These are phyloP conservation scores for Pseudisothecium myosuroides DNA, from an alignment of 225 moss, liverwort and hornwort genomes.

Conservation along the genomic window DNA sequence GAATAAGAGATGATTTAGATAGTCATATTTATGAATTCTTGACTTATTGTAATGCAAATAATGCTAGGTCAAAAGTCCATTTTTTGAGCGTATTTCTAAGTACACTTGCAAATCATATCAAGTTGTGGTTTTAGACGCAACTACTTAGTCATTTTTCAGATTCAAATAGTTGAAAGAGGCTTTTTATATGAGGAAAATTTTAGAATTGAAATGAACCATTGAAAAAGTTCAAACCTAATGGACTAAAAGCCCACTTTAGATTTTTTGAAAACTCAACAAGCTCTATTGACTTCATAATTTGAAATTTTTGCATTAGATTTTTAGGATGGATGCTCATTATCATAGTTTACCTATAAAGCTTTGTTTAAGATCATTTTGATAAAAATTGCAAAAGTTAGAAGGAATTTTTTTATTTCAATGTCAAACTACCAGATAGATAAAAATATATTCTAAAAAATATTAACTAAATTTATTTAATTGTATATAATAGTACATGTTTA, in stretches of 20 bases:
- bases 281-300: neutral
- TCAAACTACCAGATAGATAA: fast-evolving
- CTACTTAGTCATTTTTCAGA: neutral
- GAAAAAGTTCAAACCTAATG: neutral
- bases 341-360: neutral
- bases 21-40: neutral
- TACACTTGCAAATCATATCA: neutral
- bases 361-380: neutral
- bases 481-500: neutral
- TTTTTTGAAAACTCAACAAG: neutral
- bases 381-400: neutral
- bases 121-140: neutral
- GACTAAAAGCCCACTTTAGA: fast-evolving
- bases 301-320: no score
- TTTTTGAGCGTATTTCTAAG: neutral
- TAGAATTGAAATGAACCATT: neutral
- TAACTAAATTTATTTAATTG: neutral
- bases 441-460: neutral
- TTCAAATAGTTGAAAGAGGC: neutral
- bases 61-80: neutral
- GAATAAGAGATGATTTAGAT: neutral
- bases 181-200: neutral
- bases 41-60: neutral
- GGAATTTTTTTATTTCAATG: neutral
- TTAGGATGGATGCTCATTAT: neutral